Evolutionary conservation across 176 grass and related monocot genomes (phyloP).

Genomic region (Oryza coarctata): DNA sequence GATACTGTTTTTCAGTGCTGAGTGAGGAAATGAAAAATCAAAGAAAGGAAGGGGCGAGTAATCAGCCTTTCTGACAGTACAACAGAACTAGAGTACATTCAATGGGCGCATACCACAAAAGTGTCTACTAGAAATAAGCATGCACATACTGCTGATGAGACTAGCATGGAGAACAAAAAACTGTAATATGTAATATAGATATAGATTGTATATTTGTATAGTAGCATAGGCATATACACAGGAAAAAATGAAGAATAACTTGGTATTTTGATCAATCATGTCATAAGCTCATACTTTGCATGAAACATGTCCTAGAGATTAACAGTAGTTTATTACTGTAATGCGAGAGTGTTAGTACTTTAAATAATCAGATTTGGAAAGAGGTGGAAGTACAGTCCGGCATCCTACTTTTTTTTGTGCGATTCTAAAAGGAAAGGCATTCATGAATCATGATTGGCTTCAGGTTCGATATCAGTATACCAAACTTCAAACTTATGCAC

Average conservation of each 20-base stretch:
- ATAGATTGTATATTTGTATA: not conserved
- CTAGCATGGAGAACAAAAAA: not conserved
- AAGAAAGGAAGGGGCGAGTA: not conserved
- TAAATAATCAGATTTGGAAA: not conserved
- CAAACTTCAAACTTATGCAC: not conserved
- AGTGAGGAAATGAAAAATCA: constrained; percentile 13
- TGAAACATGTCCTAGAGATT: not conserved
- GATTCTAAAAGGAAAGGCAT: not conserved
- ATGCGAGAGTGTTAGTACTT: not conserved
- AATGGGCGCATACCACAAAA: not conserved
- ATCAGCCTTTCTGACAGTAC: not conserved
- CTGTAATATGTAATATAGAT: not conserved
- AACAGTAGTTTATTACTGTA: not conserved
- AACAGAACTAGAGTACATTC: not conserved
- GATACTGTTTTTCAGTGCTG: not conserved
- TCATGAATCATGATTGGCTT: not conserved
- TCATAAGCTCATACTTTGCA: not conserved
- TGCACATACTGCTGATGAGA: not conserved
- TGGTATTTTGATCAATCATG: not conserved
- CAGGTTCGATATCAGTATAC: not conserved
- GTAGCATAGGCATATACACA: not conserved
- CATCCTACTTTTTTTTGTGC: not conserved
- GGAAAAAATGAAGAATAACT: not conserved
- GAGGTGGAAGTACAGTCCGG: not conserved
- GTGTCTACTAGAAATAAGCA: not conserved